These are phyloP conservation scores for Oryza australiensis DNA, from an alignment of 176 grass and related monocot species.

Conservation along the genomic window DNA sequence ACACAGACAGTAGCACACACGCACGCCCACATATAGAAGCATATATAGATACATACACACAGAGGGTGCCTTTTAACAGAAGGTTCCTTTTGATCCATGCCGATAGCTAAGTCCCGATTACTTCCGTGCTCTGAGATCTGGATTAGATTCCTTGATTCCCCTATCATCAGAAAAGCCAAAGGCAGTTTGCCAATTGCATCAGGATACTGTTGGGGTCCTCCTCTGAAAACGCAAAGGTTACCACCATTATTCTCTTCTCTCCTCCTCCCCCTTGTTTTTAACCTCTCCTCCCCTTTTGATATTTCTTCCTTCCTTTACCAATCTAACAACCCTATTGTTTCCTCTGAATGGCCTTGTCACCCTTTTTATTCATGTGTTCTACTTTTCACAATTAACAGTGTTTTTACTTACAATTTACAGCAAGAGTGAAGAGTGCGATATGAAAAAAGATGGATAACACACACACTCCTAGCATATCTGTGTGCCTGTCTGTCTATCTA, in stretches of 20 bases:
- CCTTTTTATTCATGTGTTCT: neutral
- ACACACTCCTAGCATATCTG: neutral
- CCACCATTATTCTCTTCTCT: conserved; percentile 21
- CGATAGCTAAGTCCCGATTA: conserved; percentile 38
- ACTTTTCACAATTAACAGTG: neutral
- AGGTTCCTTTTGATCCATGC: conserved; percentile 47
- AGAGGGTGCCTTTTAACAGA: conserved; percentile 16
- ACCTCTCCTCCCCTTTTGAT: neutral
- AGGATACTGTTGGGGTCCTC: conserved; percentile 26
- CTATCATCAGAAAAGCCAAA: conserved; percentile 78
- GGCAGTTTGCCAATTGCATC: conserved; percentile 56
- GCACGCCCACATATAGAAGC: neutral
- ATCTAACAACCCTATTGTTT: neutral
- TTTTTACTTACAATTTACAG: neutral
- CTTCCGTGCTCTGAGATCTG: conserved; percentile 60
- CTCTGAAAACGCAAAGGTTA: conserved; percentile 10
- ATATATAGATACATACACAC: neutral
- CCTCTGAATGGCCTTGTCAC: neutral
- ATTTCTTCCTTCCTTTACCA: neutral
- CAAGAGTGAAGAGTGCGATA: neutral
- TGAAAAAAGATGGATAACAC: neutral
- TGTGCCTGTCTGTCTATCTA: neutral
- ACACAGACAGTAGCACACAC: neutral
- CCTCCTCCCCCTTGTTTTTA: neutral
- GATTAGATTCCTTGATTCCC: conserved; percentile 92